Evolutionary conservation across 225 moss, liverwort and hornwort genomes (phyloP).

Genomic region (Neckera pumila): DNA sequence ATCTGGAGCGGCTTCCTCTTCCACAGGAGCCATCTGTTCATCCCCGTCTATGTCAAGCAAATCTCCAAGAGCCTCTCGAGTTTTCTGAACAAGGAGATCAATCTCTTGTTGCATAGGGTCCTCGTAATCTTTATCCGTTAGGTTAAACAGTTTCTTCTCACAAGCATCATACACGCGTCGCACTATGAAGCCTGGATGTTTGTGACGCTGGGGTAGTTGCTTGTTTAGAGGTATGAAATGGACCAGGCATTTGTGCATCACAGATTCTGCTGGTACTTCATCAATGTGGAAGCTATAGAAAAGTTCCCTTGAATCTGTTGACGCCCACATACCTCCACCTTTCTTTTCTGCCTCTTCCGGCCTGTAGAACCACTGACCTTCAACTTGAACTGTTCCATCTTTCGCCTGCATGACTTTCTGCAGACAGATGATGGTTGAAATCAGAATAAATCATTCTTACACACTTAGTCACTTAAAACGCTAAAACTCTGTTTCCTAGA

Average conservation of each 20-base stretch:
- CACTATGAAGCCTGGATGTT: slow-evolving; percentile 90
- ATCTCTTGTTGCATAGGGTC: slow-evolving; percentile 95
- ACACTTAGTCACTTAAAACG: background rate
- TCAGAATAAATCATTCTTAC: background rate
- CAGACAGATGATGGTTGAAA: background rate
- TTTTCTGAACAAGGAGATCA: slow-evolving; percentile 82
- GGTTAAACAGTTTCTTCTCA: slow-evolving; percentile 82
- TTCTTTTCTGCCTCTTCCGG: slow-evolving; percentile 99
- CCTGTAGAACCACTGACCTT: slow-evolving; percentile 96
- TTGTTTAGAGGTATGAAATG: slow-evolving; percentile 88
- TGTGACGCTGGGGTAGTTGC: slow-evolving; percentile 63
- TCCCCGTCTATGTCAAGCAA: slow-evolving; percentile 54
- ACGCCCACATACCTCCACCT: slow-evolving; percentile 78
- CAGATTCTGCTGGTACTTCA: slow-evolving; percentile 95
- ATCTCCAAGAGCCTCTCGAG: slow-evolving; percentile 68
- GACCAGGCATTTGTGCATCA: slow-evolving; percentile 93
- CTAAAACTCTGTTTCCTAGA: background rate
- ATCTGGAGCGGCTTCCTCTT: slow-evolving; percentile 39
- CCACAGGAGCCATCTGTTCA: slow-evolving; percentile 26
- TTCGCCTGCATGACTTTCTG: slow-evolving; percentile 88
- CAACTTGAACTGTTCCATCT: slow-evolving; percentile 83
- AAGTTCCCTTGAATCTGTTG: slow-evolving; percentile 80
- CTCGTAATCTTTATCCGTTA: slow-evolving; percentile 98
- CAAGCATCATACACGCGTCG: slow-evolving; percentile 91
- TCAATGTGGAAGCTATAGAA: slow-evolving; percentile 98